Conservation (phyloP, 2,329 filamentous ascomycete genomes). For the Cyanodermella asteris region DNA sequence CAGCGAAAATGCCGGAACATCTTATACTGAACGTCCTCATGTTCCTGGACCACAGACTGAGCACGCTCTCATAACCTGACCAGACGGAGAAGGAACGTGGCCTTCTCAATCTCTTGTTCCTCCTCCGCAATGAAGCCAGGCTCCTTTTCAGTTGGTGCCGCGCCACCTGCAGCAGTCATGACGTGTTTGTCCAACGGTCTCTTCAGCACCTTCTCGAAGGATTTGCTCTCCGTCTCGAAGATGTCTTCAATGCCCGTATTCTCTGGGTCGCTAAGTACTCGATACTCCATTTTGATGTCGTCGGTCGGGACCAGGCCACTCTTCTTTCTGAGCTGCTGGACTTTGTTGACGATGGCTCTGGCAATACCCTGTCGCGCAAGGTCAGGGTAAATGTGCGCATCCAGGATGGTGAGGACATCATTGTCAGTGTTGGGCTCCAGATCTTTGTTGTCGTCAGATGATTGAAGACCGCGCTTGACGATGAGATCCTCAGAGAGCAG, state of each 20-base stretch:
- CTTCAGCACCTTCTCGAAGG: constrained; percentile 57
- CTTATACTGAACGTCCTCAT: no score
- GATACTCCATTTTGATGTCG: constrained; percentile 88
- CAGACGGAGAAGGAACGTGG: constrained; percentile 55
- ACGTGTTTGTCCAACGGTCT: constrained; percentile 53
- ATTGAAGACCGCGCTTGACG: constrained; percentile 57
- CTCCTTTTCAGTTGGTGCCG: constrained; percentile 32
- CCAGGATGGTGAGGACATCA: constrained; percentile 80
- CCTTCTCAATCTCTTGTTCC: constrained; percentile 68
- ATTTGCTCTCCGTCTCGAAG: constrained; percentile 43
- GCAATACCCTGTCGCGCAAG: constrained; percentile 74
- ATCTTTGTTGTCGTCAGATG: constrained; percentile 46
- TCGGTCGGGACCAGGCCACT: constrained; percentile 78
- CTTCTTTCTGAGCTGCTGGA: constrained; percentile 85
- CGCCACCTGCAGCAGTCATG: constrained; percentile 35
- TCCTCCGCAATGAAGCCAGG: constrained; percentile 65
- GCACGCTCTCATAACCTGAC: constrained; percentile 45
- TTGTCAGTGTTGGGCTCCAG: constrained; percentile 75
- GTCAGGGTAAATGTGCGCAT: constrained; percentile 61
- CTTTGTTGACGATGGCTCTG: constrained; percentile 77
- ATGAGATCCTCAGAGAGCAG: constrained; percentile 65
- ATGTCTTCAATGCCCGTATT: constrained; percentile 48
- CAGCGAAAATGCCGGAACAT: no score
- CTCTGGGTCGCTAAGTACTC: constrained; percentile 57
- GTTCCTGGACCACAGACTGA: no score